These are phyloP conservation scores for Sextonia rubra DNA, from an alignment of 164 flowering plant species.

Conservation along the genomic window DNA sequence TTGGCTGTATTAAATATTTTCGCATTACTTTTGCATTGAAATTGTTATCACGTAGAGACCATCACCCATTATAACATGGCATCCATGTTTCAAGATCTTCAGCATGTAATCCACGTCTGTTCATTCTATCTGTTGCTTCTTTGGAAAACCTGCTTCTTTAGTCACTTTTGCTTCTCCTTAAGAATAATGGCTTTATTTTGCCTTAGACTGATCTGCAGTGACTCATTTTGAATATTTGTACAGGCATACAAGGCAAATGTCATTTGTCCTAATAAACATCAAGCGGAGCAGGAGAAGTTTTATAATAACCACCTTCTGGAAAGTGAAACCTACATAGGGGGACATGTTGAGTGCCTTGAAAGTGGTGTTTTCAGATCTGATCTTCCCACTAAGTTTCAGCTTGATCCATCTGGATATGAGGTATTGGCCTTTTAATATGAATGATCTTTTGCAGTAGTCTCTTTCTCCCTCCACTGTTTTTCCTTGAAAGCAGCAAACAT, in stretches of 20 bases:
- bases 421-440: conserved; percentile 23
- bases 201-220: not conserved
- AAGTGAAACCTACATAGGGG: conserved; percentile 99
- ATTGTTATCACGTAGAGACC: not conserved
- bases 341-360: conserved; percentile 99
- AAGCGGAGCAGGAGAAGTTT: conserved; percentile 88
- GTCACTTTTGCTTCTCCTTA: not conserved
- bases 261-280: conserved; percentile 97
- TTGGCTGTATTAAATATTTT: not conserved
- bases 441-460: too few species aligned
- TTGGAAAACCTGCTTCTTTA: not conserved
- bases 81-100: not conserved
- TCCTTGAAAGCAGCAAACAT: too few species aligned
- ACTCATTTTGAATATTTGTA: not conserved
- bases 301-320: conserved; percentile 75
- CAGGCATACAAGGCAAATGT: conserved; percentile 97
- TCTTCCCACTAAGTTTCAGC: conserved; percentile 82
- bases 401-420: conserved; percentile 89
- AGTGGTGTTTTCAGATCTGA: conserved; percentile 99
- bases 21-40: not conserved
- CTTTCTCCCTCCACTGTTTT: too few species aligned
- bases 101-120: not conserved
- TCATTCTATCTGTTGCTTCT: not conserved
- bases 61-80: not conserved
- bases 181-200: not conserved